Conservation (phyloP, 257 asterid genomes). For the Fraxinus quadrangulata region DNA sequence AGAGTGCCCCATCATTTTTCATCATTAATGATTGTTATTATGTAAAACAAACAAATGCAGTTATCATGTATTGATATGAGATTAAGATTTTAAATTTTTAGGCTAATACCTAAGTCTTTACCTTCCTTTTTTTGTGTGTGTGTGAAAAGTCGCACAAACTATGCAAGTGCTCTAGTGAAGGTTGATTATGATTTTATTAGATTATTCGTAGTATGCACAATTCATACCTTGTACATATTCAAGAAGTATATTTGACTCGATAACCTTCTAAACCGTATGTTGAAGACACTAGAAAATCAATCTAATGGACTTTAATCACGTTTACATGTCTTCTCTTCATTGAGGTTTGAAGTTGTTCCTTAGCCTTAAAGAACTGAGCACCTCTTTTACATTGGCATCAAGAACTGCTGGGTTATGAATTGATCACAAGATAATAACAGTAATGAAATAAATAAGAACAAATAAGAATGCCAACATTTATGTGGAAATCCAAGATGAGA, state of each 20-base stretch:
- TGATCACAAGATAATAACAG: no score
- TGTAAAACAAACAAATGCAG: no score
- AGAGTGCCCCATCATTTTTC: no score
- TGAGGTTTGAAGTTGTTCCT: slow-evolving; percentile 60
- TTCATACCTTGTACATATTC: no score
- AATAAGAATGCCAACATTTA: no score
- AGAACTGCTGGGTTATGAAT: slow-evolving; percentile 34
- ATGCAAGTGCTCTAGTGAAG: background rate
- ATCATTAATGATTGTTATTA: no score
- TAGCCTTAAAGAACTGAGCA: slow-evolving; percentile 57
- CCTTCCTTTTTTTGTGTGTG: background rate
- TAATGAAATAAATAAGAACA: no score
- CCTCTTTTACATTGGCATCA: slow-evolving; percentile 66
- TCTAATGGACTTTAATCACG: slow-evolving; percentile 51
- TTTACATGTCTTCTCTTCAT: slow-evolving; percentile 48
- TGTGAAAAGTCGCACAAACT: background rate
- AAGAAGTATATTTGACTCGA: no score
- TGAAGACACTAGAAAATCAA: background rate
- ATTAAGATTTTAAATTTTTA: no score
- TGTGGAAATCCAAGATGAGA: no score
- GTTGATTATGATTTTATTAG: no score
- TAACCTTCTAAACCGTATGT: background rate
- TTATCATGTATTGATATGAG: background rate
- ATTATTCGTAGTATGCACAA: no score
- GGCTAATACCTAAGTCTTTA: background rate